Percentiles rank a stretch among this genome's conserved stretches.
Conservation (phyloP, 371 early-diverging fungal genomes). For the Dipsacomyces acuminosporus region DNA sequence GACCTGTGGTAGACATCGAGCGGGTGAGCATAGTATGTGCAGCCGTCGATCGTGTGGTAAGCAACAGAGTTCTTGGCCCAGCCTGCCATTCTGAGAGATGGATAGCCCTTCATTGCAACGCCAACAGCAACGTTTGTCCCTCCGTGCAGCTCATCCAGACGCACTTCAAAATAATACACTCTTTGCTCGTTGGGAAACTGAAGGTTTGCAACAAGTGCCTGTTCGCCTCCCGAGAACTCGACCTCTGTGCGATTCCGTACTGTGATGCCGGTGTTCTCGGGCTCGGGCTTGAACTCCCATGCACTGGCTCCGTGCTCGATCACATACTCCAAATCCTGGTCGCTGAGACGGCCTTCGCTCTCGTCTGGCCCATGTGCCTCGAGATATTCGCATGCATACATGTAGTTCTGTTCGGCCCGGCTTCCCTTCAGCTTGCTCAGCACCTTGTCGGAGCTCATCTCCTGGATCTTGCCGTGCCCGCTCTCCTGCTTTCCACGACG, state of each 20-base stretch:
- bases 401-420: slow-evolving; percentile 24
- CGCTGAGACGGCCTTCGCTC: slow-evolving; percentile 25
- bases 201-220: slow-evolving; percentile 31
- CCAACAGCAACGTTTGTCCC: slow-evolving; percentile 39
- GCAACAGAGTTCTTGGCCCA: slow-evolving; percentile 39
- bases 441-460: slow-evolving; percentile 11
- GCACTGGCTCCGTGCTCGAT: slow-evolving; percentile 39
- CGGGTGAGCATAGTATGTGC: slow-evolving; percentile 29
- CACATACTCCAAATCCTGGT: slow-evolving; percentile 24
- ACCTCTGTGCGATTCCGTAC: slow-evolving; percentile 29
- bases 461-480: slow-evolving; percentile 13
- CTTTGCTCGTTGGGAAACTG: slow-evolving; percentile 45
- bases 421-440: slow-evolving; percentile 20
- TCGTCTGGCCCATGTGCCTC: slow-evolving; percentile 36
- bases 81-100: slow-evolving; percentile 41
- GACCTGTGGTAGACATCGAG: slow-evolving; percentile 18
- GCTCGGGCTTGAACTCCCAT: slow-evolving; percentile 31
- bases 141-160: slow-evolving; percentile 20
- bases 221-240: slow-evolving; percentile 30
- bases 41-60: slow-evolving; percentile 31
- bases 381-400: slow-evolving; percentile 27
- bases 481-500: not conserved
- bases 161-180: slow-evolving; percentile 42
- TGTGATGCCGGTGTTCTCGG: slow-evolving; percentile 17
- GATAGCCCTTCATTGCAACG: slow-evolving; percentile 34